phyloP scores from a whole-genome alignment of 257 asterid species.

The Misopates orontium region DNA sequence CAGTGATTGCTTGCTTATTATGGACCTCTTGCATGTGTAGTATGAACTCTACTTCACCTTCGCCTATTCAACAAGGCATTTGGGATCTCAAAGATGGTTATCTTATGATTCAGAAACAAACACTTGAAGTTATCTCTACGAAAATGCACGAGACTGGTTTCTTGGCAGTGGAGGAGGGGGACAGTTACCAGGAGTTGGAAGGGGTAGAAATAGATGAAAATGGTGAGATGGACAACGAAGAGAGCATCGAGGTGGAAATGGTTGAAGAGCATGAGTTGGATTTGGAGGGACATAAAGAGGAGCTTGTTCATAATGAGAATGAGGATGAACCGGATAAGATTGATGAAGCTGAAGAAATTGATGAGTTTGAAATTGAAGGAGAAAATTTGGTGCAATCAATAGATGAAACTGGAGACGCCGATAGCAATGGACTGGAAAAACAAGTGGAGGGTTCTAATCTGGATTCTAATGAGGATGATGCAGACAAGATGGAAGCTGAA shows the following conservation, averaged over 20 bases:
- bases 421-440: constrained; percentile 20
- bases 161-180: constrained; percentile 27
- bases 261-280: constrained; percentile 22
- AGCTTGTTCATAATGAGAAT: constrained; percentile 12
- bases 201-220: constrained; percentile 19
- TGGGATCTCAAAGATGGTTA: constrained; percentile 33
- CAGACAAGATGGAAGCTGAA: constrained; percentile 4
- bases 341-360: constrained; percentile 19
- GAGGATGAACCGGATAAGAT: constrained; percentile 4
- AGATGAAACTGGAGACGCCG: constrained; percentile 26
- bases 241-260: constrained; percentile 26
- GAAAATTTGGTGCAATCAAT: constrained; percentile 26
- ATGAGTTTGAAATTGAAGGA: background rate
- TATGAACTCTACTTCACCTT: constrained; percentile 35
- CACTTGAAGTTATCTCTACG: constrained; percentile 33
- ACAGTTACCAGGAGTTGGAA: constrained; percentile 12
- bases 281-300: constrained; percentile 8
- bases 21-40: constrained; percentile 45
- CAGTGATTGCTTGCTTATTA: constrained; percentile 36
- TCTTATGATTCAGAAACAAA: constrained; percentile 30
- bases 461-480: constrained; percentile 5
- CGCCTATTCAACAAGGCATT: constrained; percentile 31
- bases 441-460: constrained; percentile 19
- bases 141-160: constrained; percentile 28
- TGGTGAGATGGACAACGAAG: constrained; percentile 12